phyloP scores from a whole-genome alignment of 2,329 filamentous ascomycete species.

The Cercospora beticola region DNA sequence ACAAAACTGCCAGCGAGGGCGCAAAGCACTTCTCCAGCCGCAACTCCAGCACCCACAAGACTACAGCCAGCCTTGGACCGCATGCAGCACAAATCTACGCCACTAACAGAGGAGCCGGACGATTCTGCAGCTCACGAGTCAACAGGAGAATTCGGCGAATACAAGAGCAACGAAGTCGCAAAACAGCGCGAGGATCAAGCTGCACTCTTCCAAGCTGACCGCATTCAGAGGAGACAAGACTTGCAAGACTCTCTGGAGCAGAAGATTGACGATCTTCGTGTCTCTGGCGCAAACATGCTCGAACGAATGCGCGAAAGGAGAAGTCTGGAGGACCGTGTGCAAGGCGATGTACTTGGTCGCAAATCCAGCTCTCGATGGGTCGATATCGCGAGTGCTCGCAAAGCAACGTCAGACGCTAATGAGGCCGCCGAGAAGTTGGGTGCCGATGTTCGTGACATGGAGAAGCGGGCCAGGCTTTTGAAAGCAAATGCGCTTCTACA shows the following conservation, averaged over 20 bases:
- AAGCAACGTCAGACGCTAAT: slow-evolving; percentile 22
- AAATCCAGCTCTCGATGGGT: slow-evolving; percentile 26
- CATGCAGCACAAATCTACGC: slow-evolving; percentile 30
- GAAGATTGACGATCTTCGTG: slow-evolving; percentile 10
- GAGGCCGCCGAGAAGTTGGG: slow-evolving; percentile 20
- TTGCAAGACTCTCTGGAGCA: slow-evolving; percentile 2
- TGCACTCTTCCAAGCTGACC: slow-evolving; percentile 32
- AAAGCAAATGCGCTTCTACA: slow-evolving; percentile 31
- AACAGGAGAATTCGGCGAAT: slow-evolving; percentile 29
- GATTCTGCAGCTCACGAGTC: slow-evolving; percentile 37
- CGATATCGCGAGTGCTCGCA: slow-evolving; percentile 31
- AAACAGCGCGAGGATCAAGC: slow-evolving; percentile 25
- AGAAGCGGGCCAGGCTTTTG: slow-evolving; percentile 24
- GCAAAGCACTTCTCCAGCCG: slow-evolving; percentile 7
- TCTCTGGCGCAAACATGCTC: slow-evolving; percentile 7
- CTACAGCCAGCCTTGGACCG: slow-evolving; percentile 31
- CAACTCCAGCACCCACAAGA: background rate
- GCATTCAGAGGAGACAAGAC: slow-evolving; percentile 28
- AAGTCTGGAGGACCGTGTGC: slow-evolving; percentile 11
- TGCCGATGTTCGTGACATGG: slow-evolving; percentile 19
- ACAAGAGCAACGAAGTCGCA: slow-evolving; percentile 25
- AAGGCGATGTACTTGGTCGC: slow-evolving; percentile 12
- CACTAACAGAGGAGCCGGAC: slow-evolving; percentile 26
- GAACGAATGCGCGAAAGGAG: slow-evolving; percentile 2
- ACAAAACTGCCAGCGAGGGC: slow-evolving; percentile 2